Evolutionary conservation across 192 early-diverging fungal genomes (phyloP), one percentile per base, ranked within the genome.

Genomic region (Obelidium mucronatum): DNA sequence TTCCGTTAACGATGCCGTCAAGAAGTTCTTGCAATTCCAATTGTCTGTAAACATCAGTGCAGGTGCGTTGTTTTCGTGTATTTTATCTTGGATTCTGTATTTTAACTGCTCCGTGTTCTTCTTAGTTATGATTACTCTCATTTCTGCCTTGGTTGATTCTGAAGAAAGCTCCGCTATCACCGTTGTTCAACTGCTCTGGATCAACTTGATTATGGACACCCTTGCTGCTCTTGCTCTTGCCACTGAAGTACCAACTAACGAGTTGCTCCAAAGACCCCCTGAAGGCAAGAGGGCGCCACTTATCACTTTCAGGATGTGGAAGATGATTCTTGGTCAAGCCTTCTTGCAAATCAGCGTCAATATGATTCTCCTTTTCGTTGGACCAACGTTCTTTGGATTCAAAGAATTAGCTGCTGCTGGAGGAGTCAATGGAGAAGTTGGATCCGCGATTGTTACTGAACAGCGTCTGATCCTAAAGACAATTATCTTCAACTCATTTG

Each of bases 21-120:
- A 92, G 56, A 99, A 98, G 86, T 99, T 99, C 73, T 80, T 98
- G 80, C 95, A 98, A 87, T 98, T 97, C 86, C 96, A 98, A 80
- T 79, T 99, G 34, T 96, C 96, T 0, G 96, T 97, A 76, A 99
- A 99, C 78, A 78, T 97, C 24, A 81, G 72, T 67, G 80, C 73
- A 11, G 64, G 64, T 67, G 34, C 33, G 31, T 44, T 67, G 11
- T 17, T 67, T 15, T 28, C 36, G 24, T 8, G 17, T n/a, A 17
- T 35, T 13, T 44, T 37, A 22, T 31, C 33, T 6, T 40, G 17
- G 13, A 52, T 13, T 52, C 13, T 52, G 51, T 52, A n/a, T n/a
- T n/a, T 51, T 51, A n/a, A n/a, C n/a, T n/a, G n/a, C n/a, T n/a
- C n/a, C n/a, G n/a, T n/a, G 51, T 13, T 52, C 13, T 52, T 52